Conservation (phyloP, 1,139 yeast genomes). For the Zhuliangozyma blackwelliae region DNA sequence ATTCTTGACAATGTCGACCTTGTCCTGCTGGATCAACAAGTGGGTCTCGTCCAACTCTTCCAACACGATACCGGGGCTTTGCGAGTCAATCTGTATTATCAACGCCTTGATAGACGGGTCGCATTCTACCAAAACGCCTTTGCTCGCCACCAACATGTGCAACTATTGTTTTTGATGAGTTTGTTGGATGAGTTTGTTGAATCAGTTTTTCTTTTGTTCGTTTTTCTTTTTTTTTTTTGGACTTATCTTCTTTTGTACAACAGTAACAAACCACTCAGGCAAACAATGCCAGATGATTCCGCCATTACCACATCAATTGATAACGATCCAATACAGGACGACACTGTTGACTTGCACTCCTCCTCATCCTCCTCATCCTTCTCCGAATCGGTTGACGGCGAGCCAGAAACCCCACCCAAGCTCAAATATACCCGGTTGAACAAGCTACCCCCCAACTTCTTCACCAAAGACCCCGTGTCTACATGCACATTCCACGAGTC, state of each 20-base stretch:
- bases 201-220: no score
- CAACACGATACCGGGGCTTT: constrained; percentile 66
- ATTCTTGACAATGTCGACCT: constrained; percentile 68
- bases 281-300: no score
- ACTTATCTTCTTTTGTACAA: no score
- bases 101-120: constrained; percentile 92
- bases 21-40: constrained; percentile 69
- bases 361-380: no score
- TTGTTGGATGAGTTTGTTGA: background rate
- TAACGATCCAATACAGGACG: background rate
- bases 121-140: constrained; percentile 49
- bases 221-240: no score
- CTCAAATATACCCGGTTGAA: constrained; percentile 68
- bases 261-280: no score
- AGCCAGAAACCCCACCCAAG: constrained; percentile 59
- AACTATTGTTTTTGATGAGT: background rate
- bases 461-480: constrained; percentile 74
- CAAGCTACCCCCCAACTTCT: constrained; percentile 62
- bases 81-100: constrained; percentile 73
- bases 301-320: background rate
- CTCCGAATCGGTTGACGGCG: no score
- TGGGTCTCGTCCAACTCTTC: constrained; percentile 92
- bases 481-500: constrained; percentile 55
- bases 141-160: constrained; percentile 42
- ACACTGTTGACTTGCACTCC: no score